Evolutionary conservation across 345 rosid species (phyloP), one percentile per base, ranked within the genome.

Genomic region (Mangifera indica): DNA sequence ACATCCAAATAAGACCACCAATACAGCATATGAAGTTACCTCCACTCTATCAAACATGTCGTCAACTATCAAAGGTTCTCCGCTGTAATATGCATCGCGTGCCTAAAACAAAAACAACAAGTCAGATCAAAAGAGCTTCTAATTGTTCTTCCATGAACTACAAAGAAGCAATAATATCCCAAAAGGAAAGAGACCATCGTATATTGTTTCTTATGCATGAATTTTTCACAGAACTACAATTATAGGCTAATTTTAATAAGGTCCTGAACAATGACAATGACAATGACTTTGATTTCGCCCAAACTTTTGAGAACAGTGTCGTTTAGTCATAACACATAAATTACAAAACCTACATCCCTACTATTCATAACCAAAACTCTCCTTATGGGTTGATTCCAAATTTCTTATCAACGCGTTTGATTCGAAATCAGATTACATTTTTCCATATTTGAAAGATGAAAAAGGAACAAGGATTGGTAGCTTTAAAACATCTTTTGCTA

Each of bases 1-100:
- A 44, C 45, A 45, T 56, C 72, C 54, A 37, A 56, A 15, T 20
- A 56, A 24, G 40, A 14, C 2, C 51, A 40, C 40, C 4, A n/a
- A 15, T 26, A 66, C 9, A n/a, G 26, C 37, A 17, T 3, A 46
- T n/a, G 21, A 52, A 44, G 52, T 80, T 78, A 94, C 98, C 98
- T 94, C 97, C 63, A 92, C 95, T 87, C 96, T 86, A 76, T 92
- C 98, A 84, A 94, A 94, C 98, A 94, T 94, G 84, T 90, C 98
- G 58, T 92, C 98, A 63, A 87, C 80, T 69, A 94, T 94, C 81
- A 94, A 74, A 71, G 98, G 98, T 72, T 85, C 76, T 4, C 97
- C 98, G 65, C 82, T 89, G 82, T 94, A 92, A 77, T 94, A 92
- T 11, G 98, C 89, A 81, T 92, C 90, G 71, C 86, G 81, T 3